Conservation (phyloP, 2,329 filamentous ascomycete species). For the Lecanicillium sp. region DNA sequence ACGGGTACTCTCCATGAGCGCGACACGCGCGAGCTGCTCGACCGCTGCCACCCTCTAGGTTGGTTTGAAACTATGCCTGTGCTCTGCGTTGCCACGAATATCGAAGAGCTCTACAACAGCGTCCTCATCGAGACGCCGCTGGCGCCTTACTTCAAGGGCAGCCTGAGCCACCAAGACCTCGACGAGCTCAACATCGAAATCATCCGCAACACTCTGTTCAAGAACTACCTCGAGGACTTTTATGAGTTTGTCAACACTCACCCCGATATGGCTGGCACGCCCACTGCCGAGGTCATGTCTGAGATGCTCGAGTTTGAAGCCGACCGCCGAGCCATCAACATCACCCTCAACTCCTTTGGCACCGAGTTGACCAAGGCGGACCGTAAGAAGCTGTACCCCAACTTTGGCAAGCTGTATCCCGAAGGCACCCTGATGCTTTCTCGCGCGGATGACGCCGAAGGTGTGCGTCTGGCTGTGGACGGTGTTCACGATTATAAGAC, state of each 20-base stretch:
- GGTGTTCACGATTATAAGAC: constrained; percentile 88
- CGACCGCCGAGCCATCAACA: constrained; percentile 94
- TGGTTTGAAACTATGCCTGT: constrained; percentile 99
- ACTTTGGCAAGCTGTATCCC: constrained; percentile 83
- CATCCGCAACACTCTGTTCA: constrained; percentile 95
- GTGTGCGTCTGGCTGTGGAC: constrained; percentile 87
- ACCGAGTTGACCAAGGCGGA: constrained; percentile 92
- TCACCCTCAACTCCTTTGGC: constrained; percentile 96
- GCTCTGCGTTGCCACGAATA: constrained; percentile 94
- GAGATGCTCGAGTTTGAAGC: constrained; percentile 96
- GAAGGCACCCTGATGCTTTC: constrained; percentile 94
- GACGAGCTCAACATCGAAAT: constrained; percentile 99
- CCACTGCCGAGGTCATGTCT: constrained; percentile 89
- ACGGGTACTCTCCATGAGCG: constrained; percentile 96
- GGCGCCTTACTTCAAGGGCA: constrained; percentile 95
- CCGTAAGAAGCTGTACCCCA: constrained; percentile 92
- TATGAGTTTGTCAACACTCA: constrained; percentile 89
- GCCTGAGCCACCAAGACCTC: constrained; percentile 88
- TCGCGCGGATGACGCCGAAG: constrained; percentile 88
- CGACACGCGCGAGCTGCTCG: constrained; percentile 89
- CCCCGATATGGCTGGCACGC: constrained; percentile 77
- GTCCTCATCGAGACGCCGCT: constrained; percentile 95
- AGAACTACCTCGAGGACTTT: constrained; percentile 99
- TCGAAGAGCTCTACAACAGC: constrained; percentile 97
- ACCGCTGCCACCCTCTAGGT: constrained; percentile 91